phyloP scores from a whole-genome alignment of 441 rosid genomes.

The Populus hybrid region DNA sequence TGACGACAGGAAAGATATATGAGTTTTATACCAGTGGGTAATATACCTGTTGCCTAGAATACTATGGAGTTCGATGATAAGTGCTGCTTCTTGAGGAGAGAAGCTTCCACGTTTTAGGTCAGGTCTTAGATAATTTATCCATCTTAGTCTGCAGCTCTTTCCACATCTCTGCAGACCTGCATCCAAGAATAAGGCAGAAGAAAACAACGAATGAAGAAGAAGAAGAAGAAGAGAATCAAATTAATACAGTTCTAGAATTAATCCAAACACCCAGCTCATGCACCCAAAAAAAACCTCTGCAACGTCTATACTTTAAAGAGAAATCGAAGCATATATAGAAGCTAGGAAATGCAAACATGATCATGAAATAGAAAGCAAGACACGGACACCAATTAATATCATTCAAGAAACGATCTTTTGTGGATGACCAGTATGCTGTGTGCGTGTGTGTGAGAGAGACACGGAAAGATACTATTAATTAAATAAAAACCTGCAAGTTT shows the following conservation, averaged over 20 bases:
- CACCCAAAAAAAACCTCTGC: too few relatives aligned
- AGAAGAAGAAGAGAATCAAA: neutral
- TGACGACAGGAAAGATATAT: neutral
- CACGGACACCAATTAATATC: neutral
- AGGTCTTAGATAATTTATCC: slow-evolving; percentile 93
- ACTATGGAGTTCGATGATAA: slow-evolving; percentile 90
- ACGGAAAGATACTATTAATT: neutral
- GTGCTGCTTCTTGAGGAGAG: slow-evolving; percentile 93
- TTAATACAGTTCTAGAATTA: neutral
- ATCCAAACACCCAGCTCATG: too few relatives aligned
- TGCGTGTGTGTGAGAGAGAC: slow-evolving; percentile 6
- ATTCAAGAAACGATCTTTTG: neutral
- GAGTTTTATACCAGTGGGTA: neutral
- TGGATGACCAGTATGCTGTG: neutral
- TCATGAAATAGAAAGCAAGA: neutral
- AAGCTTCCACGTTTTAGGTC: slow-evolving; percentile 97
- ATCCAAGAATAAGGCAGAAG: neutral
- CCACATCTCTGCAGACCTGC: slow-evolving; percentile 95
- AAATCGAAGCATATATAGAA: too few relatives aligned
- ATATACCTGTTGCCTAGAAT: slow-evolving; percentile 87
- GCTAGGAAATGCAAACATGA: too few relatives aligned
- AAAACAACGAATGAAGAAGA: neutral
- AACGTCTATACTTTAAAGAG: too few relatives aligned
- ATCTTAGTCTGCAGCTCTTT: slow-evolving; percentile 93
- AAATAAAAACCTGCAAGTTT: slow-evolving; percentile 68